A percentile compares a stretch with the other conserved stretches of the same genome.
Conservation (phyloP, 2,329 filamentous ascomycete genomes). For the Fusarium nanum region DNA sequence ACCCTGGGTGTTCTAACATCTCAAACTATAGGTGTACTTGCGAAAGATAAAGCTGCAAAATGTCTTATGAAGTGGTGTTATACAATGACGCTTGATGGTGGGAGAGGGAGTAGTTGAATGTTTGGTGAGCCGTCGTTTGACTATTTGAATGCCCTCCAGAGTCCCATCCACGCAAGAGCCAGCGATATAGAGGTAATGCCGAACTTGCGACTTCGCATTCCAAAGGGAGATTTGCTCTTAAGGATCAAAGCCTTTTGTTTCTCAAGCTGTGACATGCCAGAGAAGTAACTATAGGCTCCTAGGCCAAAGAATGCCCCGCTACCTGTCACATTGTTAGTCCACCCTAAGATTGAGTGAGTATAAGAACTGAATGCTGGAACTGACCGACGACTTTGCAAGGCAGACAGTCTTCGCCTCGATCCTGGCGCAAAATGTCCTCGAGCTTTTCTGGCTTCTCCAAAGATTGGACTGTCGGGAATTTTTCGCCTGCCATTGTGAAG, state of each 20-base stretch:
- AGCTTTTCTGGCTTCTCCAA: slow-evolving; percentile 72
- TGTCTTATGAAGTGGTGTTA: neutral
- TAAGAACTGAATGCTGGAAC: slow-evolving; percentile 44
- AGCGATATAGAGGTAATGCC: slow-evolving; percentile 77
- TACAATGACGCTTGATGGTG: slow-evolving; percentile 5
- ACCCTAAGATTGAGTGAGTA: neutral
- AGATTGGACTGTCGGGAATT: slow-evolving; percentile 62
- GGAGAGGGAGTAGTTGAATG: slow-evolving; percentile 22
- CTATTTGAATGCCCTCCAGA: slow-evolving; percentile 72
- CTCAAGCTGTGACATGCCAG: slow-evolving; percentile 77
- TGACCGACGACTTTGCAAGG: slow-evolving; percentile 78
- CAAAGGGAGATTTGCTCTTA: slow-evolving; percentile 75
- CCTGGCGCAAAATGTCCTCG: slow-evolving; percentile 66
- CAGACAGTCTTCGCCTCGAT: slow-evolving; percentile 73
- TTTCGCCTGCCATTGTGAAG: slow-evolving; percentile 51
- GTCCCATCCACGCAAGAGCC: slow-evolving; percentile 74
- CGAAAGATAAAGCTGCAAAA: neutral
- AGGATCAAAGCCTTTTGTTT: slow-evolving; percentile 74
- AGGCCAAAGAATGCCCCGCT: slow-evolving; percentile 80
- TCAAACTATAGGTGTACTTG: neutral
- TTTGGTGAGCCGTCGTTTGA: neutral
- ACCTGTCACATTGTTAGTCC: slow-evolving; percentile 60
- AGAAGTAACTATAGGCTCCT: slow-evolving; percentile 80
- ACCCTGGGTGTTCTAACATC: neutral
- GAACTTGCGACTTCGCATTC: slow-evolving; percentile 75